Percentiles rank a stretch among this genome's conserved stretches.
These are phyloP conservation scores for Warburgia ugandensis DNA, from an alignment of 164 flowering plant species.

Conservation along the genomic window DNA sequence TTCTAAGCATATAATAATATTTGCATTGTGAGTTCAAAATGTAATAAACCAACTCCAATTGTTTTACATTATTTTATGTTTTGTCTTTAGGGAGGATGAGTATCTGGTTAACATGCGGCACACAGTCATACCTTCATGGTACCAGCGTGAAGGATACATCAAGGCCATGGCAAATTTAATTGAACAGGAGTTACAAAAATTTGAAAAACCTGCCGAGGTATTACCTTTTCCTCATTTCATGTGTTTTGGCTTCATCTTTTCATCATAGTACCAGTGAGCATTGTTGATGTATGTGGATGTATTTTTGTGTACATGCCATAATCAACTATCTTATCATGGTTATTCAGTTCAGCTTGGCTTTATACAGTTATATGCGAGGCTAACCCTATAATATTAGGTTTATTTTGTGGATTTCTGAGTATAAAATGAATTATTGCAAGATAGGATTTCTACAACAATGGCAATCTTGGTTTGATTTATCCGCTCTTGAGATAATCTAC, in stretches of 20 bases:
- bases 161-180: slow-evolving; percentile 88
- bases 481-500: no score
- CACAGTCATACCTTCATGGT: slow-evolving; percentile 98
- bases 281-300: no score
- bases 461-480: no score
- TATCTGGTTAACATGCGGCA: slow-evolving; percentile 98
- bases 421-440: no score
- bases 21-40: slow-evolving; percentile 4
- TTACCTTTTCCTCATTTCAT: not conserved
- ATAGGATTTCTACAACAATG: no score
- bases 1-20: not conserved
- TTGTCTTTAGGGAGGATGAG: slow-evolving; percentile 75
- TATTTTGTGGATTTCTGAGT: no score
- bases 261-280: not conserved
- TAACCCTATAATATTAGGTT: no score
- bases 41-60: not conserved
- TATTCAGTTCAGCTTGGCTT: not conserved
- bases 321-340: slow-evolving; percentile 3
- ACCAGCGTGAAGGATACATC: slow-evolving; percentile 97
- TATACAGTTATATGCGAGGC: not conserved
- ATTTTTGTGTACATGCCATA: not conserved
- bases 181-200: slow-evolving; percentile 63
- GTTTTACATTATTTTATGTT: slow-evolving; percentile 9
- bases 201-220: slow-evolving; percentile 70
- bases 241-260: not conserved